phyloP scores from a whole-genome alignment of 2,329 filamentous ascomycete species.

The Neofusicoccum kwambonambiense region DNA sequence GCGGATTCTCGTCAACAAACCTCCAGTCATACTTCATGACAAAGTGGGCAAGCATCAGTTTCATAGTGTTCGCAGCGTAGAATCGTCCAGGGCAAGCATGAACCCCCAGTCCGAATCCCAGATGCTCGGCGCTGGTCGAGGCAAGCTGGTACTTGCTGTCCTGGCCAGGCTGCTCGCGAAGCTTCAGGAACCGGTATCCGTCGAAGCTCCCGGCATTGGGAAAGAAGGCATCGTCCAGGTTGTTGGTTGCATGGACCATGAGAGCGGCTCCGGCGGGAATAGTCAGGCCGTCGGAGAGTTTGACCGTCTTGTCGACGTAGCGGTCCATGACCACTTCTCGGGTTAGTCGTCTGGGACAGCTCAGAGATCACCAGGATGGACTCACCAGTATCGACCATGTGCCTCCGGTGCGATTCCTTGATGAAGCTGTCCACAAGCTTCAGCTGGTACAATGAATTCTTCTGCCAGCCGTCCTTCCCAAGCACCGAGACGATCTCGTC shows the following conservation, averaged over 20 bases:
- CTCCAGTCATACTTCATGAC: slow-evolving; percentile 11
- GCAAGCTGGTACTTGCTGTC: slow-evolving; percentile 24
- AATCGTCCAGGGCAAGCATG: slow-evolving; percentile 35
- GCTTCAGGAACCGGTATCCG: background rate
- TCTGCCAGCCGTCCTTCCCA: background rate
- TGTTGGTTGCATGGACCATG: background rate
- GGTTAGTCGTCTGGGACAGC: background rate
- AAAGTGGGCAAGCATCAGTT: slow-evolving; percentile 29
- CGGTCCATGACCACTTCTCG: background rate
- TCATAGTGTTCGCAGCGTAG: slow-evolving; percentile 35
- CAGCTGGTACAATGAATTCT: slow-evolving; percentile 6
- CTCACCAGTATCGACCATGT: slow-evolving; percentile 1
- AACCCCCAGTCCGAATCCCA: slow-evolving; percentile 31
- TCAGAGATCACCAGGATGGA: background rate
- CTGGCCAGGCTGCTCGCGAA: slow-evolving; percentile 21
- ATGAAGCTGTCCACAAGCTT: slow-evolving; percentile 23
- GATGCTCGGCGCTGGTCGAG: background rate
- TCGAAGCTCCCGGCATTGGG: background rate
- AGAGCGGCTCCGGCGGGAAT: background rate
- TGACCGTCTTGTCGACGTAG: background rate
- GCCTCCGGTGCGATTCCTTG: slow-evolving; percentile 18
- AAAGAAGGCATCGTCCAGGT: background rate
- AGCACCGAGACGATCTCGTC: slow-evolving; percentile 3
- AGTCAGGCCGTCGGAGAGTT: background rate
- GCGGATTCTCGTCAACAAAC: background rate